A percentile compares a stretch with the other conserved stretches of the same genome.
phyloP scores from a whole-genome alignment of 129 eudicot species.

The Rutidosis leptorrhynchoides region DNA sequence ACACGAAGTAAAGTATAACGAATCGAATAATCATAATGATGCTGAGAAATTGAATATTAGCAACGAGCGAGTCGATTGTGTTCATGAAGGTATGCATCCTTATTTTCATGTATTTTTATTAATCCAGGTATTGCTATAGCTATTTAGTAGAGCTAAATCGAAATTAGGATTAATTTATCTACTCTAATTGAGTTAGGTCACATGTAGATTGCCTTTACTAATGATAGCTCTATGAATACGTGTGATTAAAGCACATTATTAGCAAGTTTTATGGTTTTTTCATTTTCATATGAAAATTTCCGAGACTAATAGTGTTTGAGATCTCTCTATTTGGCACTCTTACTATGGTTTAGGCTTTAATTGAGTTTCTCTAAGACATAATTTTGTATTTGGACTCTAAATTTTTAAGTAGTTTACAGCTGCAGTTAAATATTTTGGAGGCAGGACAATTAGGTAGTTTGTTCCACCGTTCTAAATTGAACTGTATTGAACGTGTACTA shows the following conservation, averaged over 20 bases:
- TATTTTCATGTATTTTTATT: not conserved
- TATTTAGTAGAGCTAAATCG: not conserved
- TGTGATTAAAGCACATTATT: not conserved
- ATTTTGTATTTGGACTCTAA: not conserved
- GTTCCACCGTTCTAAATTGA: conserved; percentile 11
- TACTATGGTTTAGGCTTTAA: not conserved
- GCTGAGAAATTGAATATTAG: conserved; percentile 12
- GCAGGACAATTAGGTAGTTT: conserved; percentile 10
- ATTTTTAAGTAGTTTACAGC: not conserved
- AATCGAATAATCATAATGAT: conserved; percentile 24
- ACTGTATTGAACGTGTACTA: not conserved
- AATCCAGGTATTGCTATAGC: not conserved
- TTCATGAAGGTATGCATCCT: conserved; percentile 44
- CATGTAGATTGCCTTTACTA: not conserved
- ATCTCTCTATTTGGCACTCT: not conserved
- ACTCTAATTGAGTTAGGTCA: not conserved
- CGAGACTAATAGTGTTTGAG: not conserved
- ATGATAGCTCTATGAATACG: not conserved
- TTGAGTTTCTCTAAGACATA: not conserved
- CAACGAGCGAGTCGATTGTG: conserved; percentile 33
- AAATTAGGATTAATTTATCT: not conserved
- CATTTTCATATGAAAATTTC: not conserved
- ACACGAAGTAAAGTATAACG: conserved; percentile 21
- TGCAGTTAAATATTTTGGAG: conserved; percentile 8
- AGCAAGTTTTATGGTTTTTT: not conserved